Evolutionary conservation across 2,329 filamentous ascomycete genomes (phyloP).

Genomic region (Ophiosphaerella herpotricha): DNA sequence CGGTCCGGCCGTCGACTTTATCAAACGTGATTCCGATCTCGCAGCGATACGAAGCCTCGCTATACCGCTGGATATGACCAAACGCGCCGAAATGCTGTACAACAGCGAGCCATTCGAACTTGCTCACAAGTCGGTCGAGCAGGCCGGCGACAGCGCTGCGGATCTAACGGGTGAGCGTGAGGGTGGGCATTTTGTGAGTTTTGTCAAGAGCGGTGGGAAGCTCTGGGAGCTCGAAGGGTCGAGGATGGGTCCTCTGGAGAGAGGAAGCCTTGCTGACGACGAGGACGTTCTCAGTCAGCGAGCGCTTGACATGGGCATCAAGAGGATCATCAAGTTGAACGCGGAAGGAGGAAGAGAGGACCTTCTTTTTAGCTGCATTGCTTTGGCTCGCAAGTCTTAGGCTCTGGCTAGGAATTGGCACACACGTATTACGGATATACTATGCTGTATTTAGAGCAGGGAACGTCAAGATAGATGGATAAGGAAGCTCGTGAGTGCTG

Average conservation of each 20-base stretch:
- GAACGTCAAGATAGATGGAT: too few relatives aligned
- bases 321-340: conserved; percentile 60
- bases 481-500: too few relatives aligned
- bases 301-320: conserved; percentile 70
- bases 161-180: conserved; percentile 66
- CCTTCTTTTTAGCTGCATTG: conserved; percentile 64
- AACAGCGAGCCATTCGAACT: conserved; percentile 70
- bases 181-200: conserved; percentile 91
- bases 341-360: conserved; percentile 56
- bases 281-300: conserved; percentile 63
- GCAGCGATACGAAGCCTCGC: conserved; percentile 57
- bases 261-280: conserved; percentile 50
- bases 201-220: conserved; percentile 73
- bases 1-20: conserved; percentile 46
- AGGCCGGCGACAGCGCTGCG: too few relatives aligned
- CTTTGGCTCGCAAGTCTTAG: conserved; percentile 53
- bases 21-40: conserved; percentile 49
- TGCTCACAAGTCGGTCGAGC: conserved; percentile 76
- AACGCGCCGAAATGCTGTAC: conserved; percentile 74
- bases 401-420: conserved; percentile 4
- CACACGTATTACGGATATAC: conserved; percentile 11
- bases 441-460: conserved; percentile 5
- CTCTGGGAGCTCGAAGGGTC: conserved; percentile 79
- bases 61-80: conserved; percentile 64
- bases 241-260: conserved; percentile 70